These are phyloP conservation scores for Elongisporangium prolatum DNA, from an alignment of 352 stramenopile species.

Conservation along the genomic window DNA sequence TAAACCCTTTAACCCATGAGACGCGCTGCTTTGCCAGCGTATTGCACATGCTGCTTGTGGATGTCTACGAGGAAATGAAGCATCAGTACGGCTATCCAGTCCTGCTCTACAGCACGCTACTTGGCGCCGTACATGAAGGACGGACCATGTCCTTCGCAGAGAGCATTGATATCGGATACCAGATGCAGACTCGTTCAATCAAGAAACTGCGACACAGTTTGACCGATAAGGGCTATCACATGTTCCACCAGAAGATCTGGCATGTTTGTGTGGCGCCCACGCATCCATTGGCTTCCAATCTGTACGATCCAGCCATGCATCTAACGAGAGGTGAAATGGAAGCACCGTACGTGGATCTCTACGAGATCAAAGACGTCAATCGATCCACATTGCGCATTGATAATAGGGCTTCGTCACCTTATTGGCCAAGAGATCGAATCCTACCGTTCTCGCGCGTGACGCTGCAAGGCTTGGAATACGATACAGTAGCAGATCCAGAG, in stretches of 20 bases:
- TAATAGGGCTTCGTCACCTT: background rate
- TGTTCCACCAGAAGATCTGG: slow-evolving; percentile 36
- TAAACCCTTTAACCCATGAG: slow-evolving; percentile 1
- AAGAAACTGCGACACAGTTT: slow-evolving; percentile 9
- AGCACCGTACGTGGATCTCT: slow-evolving; percentile 36
- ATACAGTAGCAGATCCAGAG: slow-evolving; percentile 32
- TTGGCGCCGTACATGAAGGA: slow-evolving; percentile 30
- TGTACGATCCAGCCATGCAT: slow-evolving; percentile 20
- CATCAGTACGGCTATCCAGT: slow-evolving; percentile 6
- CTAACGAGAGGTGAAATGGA: slow-evolving; percentile 2
- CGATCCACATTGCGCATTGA: slow-evolving; percentile 6
- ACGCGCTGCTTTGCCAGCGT: slow-evolving; percentile 23
- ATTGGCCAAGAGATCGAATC: slow-evolving; percentile 14
- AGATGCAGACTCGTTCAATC: background rate
- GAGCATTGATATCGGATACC: slow-evolving; percentile 28
- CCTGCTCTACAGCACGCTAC: slow-evolving; percentile 27
- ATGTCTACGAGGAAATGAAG: slow-evolving; percentile 25
- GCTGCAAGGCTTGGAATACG: slow-evolving; percentile 29
- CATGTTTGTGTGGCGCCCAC: slow-evolving; percentile 37
- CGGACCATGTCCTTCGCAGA: slow-evolving; percentile 35
- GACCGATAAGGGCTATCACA: slow-evolving; percentile 24
- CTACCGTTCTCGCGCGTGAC: slow-evolving; percentile 24
- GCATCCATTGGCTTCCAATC: slow-evolving; percentile 26
- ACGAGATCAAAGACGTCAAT: slow-evolving; percentile 22
- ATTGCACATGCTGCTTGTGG: slow-evolving; percentile 30